Percentiles rank a stretch among this genome's conserved stretches.
Conservation (phyloP, 2,329 filamentous ascomycete genomes). For the Lasiodiplodia theobromae region DNA sequence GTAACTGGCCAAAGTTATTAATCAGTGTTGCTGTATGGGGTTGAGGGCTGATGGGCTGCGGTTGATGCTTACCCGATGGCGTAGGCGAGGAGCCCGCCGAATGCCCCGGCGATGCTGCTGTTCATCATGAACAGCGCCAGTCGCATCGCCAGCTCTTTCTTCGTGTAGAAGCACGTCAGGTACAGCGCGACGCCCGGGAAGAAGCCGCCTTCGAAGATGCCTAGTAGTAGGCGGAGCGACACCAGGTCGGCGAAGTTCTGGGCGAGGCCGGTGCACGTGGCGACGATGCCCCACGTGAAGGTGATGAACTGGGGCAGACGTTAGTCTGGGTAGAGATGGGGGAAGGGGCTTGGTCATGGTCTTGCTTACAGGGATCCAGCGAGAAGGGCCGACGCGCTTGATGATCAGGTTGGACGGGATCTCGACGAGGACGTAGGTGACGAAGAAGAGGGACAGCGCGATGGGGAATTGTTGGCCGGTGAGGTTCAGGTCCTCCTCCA, state of each 20-base stretch:
- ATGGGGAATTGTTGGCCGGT: slow-evolving; percentile 71
- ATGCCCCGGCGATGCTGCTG: slow-evolving; percentile 73
- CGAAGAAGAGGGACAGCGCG: slow-evolving; percentile 53
- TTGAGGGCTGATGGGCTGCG: not conserved
- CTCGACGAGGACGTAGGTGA: slow-evolving; percentile 55
- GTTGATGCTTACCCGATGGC: slow-evolving; percentile 45
- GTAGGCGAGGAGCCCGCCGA: slow-evolving; percentile 76
- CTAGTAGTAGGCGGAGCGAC: slow-evolving; percentile 73
- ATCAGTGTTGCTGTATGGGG: no score
- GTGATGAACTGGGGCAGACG: slow-evolving; percentile 59
- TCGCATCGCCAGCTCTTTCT: slow-evolving; percentile 73
- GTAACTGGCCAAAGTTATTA: slow-evolving; percentile 62
- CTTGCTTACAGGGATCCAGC: slow-evolving; percentile 55
- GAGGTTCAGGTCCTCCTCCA: slow-evolving; percentile 69
- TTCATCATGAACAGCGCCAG: slow-evolving; percentile 77
- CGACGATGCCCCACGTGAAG: slow-evolving; percentile 65
- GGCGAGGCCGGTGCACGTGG: slow-evolving; percentile 73
- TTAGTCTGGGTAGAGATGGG: not conserved
- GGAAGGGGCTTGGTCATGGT: not conserved
- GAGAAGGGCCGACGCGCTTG: slow-evolving; percentile 54
- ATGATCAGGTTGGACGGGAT: slow-evolving; percentile 56
- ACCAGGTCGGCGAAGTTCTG: slow-evolving; percentile 70
- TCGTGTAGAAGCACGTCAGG: slow-evolving; percentile 79
- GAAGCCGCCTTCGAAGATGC: slow-evolving; percentile 72
- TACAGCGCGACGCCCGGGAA: slow-evolving; percentile 75